These are phyloP conservation scores for Sonneratia alba DNA, from an alignment of 345 rosid species.

Conservation along the genomic window DNA sequence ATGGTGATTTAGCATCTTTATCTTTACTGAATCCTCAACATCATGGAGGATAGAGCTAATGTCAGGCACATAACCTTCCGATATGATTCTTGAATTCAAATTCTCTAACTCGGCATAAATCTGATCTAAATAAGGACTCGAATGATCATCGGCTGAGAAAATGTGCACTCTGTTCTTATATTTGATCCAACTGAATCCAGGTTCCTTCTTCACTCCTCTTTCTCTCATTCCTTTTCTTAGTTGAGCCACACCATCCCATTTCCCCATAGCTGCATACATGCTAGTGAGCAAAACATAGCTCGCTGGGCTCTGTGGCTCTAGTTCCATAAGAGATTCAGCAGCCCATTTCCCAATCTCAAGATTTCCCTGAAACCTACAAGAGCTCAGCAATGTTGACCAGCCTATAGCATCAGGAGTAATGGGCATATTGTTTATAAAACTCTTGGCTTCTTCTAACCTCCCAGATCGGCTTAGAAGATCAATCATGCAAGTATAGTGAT, in stretches of 20 bases:
- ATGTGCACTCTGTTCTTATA: constrained; percentile 55
- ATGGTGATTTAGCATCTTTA: constrained; percentile 78
- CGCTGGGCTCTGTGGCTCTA: constrained; percentile 78
- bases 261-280: constrained; percentile 62
- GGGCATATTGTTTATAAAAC: constrained; percentile 65
- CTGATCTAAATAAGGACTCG: constrained; percentile 57
- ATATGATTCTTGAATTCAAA: constrained; percentile 45
- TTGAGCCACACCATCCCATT: constrained; percentile 66
- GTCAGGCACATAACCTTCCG: constrained; percentile 76
- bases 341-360: constrained; percentile 79
- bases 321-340: constrained; percentile 60
- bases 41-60: constrained; percentile 62
- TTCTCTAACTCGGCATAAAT: constrained; percentile 62
- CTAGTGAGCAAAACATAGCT: constrained; percentile 63
- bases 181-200: constrained; percentile 92
- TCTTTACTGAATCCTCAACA: constrained; percentile 57
- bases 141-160: constrained; percentile 74
- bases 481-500: constrained; percentile 90
- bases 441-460: constrained; percentile 70
- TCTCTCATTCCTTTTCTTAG: constrained; percentile 61
- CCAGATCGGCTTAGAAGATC: constrained; percentile 87
- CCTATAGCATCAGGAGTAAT: constrained; percentile 68
- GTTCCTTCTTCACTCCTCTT: constrained; percentile 68
- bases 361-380: constrained; percentile 59
- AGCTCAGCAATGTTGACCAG: constrained; percentile 82